Evolutionary conservation across 805 yeast species (phyloP).

Genomic region (Yarrowia sp.): DNA sequence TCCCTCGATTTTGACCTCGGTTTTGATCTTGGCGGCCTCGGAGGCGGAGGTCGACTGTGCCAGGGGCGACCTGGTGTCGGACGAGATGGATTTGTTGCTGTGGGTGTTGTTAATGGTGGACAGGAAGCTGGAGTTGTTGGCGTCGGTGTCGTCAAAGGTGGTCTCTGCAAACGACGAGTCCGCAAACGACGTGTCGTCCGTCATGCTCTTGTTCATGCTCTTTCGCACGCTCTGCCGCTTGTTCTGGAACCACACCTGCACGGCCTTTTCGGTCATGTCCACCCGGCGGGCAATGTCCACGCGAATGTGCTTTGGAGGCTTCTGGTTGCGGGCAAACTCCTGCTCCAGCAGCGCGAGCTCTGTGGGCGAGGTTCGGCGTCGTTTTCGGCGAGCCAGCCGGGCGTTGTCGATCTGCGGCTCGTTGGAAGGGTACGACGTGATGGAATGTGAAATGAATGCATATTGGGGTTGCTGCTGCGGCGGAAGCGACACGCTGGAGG

Average conservation of each 20-base stretch:
- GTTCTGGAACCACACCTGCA: slow-evolving; percentile 98
- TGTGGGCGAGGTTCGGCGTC: slow-evolving; percentile 91
- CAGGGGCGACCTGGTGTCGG: slow-evolving; percentile 12
- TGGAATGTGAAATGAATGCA: slow-evolving; percentile 94
- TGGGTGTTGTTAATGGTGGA: not conserved
- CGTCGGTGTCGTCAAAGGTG: slow-evolving; percentile 13
- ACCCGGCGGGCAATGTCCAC: slow-evolving; percentile 79
- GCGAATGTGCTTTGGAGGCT: slow-evolving; percentile 82
- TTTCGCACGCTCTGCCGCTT: slow-evolving; percentile 76
- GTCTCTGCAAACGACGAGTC: slow-evolving; percentile 21
- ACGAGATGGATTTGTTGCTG: slow-evolving; percentile 7
- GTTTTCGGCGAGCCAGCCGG: slow-evolving; percentile 90
- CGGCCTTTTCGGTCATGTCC: slow-evolving; percentile 96
- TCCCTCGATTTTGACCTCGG: not conserved
- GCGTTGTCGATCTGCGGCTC: slow-evolving; percentile 84
- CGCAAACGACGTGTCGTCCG: slow-evolving; percentile 39
- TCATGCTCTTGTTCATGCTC: slow-evolving; percentile 37
- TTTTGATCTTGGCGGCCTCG: not conserved
- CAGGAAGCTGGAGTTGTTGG: not conserved
- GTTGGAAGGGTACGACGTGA: slow-evolving; percentile 80
- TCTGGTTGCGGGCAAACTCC: slow-evolving; percentile 77
- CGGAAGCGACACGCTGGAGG: not conserved
- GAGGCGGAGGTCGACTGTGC: not conserved
- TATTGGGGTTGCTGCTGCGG: slow-evolving; percentile 33
- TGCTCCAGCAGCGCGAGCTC: slow-evolving; percentile 81